Conservation (phyloP, 371 early-diverging fungal genomes). For the Mortierella sp. region DNA sequence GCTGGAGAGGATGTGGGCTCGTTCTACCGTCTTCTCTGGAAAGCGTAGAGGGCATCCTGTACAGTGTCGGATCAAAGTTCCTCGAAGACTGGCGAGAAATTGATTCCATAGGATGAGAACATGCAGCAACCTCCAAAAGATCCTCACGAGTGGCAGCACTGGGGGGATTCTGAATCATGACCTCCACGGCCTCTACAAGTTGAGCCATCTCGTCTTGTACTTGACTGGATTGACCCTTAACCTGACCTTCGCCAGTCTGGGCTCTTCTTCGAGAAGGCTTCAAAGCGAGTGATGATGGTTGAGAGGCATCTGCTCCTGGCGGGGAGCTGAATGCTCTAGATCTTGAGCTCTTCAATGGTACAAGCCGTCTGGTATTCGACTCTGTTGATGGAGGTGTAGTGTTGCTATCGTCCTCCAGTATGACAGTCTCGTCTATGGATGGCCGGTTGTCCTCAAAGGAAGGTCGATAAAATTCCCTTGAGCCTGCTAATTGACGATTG, state of each 20-base stretch:
- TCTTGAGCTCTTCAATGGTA: too few species aligned
- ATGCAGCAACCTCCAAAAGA: too few species aligned
- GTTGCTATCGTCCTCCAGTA: slow-evolving; percentile 7
- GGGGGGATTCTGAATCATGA: slow-evolving; percentile 1
- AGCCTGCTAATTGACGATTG: too few species aligned
- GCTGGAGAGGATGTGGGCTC: slow-evolving; percentile 36
- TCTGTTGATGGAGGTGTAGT: slow-evolving; percentile 2
- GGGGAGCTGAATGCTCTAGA: too few species aligned
- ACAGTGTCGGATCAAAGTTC: too few species aligned
- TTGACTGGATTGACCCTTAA: too few species aligned
- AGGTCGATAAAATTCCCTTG: too few species aligned
- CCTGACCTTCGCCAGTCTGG: background rate
- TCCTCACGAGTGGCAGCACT: background rate
- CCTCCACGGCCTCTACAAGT: slow-evolving; percentile 14
- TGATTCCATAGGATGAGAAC: too few species aligned
- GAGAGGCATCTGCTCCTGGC: too few species aligned
- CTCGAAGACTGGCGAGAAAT: too few species aligned
- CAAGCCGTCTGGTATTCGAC: slow-evolving; percentile 1
- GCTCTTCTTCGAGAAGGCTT: slow-evolving; percentile 5
- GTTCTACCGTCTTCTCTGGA: too few species aligned
- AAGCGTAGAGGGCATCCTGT: too few species aligned
- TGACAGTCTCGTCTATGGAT: slow-evolving; percentile 31
- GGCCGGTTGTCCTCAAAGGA: slow-evolving; percentile 25
- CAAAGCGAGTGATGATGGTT: slow-evolving; percentile 6
- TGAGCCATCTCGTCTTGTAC: slow-evolving; percentile 15